Evolutionary conservation across 768 basidiomycete species (phyloP), one percentile per base, ranked within the genome.

Genomic region (Lactarius pseudohatsudake): DNA sequence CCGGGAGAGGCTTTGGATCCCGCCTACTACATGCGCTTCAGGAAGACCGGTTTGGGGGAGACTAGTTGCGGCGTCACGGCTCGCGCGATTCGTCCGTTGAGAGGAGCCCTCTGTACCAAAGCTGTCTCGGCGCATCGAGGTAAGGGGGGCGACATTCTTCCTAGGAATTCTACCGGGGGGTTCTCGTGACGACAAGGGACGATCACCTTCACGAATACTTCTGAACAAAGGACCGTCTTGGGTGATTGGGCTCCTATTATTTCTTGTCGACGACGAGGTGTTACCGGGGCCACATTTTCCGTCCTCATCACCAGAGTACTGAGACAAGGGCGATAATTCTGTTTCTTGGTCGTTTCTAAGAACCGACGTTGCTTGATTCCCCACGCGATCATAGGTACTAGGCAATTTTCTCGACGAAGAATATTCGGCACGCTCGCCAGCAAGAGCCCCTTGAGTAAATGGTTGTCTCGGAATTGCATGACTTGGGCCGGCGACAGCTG

Each of bases 231-330:
- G 22, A 55, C 16, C 28, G 32, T 36, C 57, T 62, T 63, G 50
- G n/a, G 53, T 40, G 20, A 32, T n/a, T 10, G 57, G 26, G 54
- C 54, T 45, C 28, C 20, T 53, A 16, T n/a, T 34, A 18, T 45
- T 28, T 53, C 41, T 59, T 13, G 28, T 50, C 22, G 50, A 32
- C 6, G 62, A 30, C 15, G 38, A 20, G 22, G 61, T 40, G n/a
- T 59, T 38, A 55, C 55, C 57, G 2, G 50, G 32, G 15, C 22
- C 50, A 53, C 59, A 40, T 22, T n/a, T 36, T 15, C 38, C 57
- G 8, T 62, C 62, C 15, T 67, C 66, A 36, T 67, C 62, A 36
- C 57, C 61, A n/a, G 66, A 63, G 50, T 67, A 67, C 59, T 67
- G 50, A 11, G 66, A 67, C 47, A 58, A 41, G 9, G 65, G 65